phyloP scores from a whole-genome alignment of 768 basidiomycete genomes.

The Agaricus blazei region DNA sequence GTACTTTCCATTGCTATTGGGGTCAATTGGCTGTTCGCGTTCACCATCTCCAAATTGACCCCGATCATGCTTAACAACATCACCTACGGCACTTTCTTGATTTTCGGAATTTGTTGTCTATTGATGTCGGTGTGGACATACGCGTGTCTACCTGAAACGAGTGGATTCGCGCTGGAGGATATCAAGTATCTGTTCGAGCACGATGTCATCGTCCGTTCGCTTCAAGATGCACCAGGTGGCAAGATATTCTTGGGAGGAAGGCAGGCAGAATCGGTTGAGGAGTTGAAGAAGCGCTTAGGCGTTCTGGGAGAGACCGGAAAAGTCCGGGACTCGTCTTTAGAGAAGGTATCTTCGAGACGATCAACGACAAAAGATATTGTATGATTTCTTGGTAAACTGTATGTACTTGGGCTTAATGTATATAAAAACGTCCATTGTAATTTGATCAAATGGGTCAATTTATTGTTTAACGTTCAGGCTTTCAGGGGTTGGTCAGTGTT shows the following conservation, averaged over 20 bases:
- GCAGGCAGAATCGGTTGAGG: constrained; percentile 18
- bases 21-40: constrained; percentile 43
- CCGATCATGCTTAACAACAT: constrained; percentile 28
- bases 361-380: background rate
- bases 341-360: background rate
- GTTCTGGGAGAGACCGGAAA: too few species aligned
- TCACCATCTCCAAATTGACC: constrained; percentile 43
- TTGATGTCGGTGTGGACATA: constrained; percentile 39
- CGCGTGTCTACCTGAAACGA: constrained; percentile 42
- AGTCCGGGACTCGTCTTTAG: background rate
- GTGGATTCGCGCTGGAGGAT: constrained; percentile 40
- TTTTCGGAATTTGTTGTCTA: constrained; percentile 37
- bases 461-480: too few species aligned
- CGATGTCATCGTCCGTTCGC: constrained; percentile 27
- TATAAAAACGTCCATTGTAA: background rate
- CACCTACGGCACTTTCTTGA: constrained; percentile 34
- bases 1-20: constrained; percentile 32
- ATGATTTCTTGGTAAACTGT: background rate
- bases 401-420: background rate
- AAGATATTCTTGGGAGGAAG: constrained; percentile 25
- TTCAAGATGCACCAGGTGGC: constrained; percentile 38
- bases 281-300: too few species aligned
- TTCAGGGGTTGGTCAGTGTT: too few species aligned
- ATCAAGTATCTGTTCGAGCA: constrained; percentile 39
- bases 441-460: too few species aligned